Conservation (phyloP, 371 early-diverging fungal species). For the Syncephalis plumigaleata region DNA sequence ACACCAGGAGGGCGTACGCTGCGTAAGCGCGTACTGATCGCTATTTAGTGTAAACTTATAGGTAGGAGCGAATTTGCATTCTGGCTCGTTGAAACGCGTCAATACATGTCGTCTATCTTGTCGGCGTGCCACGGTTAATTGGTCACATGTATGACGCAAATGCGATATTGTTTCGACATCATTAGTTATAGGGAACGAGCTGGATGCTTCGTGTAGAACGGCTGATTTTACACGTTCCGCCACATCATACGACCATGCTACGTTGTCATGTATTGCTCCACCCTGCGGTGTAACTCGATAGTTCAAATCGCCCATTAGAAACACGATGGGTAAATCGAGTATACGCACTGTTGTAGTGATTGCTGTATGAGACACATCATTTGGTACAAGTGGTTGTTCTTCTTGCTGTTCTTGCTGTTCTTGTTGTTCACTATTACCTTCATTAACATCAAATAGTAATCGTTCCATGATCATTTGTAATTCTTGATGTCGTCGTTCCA, state of each 20-base stretch:
- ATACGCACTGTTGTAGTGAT: conserved; percentile 4
- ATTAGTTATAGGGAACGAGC: too few relatives aligned
- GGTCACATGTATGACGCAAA: conserved; percentile 5
- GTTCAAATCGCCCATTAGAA: conserved; percentile 53
- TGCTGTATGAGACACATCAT: too few relatives aligned
- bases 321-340: conserved; percentile 31
- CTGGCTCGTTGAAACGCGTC: conserved; percentile 9
- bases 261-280: conserved; percentile 11
- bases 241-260: not conserved
- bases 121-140: not conserved
- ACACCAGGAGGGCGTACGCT: conserved; percentile 46
- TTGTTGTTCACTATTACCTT: conserved; percentile 2
- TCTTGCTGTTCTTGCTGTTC: too few relatives aligned
- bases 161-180: too few relatives aligned
- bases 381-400: too few relatives aligned
- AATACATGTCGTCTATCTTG: conserved; percentile 6
- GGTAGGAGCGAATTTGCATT: conserved; percentile 30
- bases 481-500: not conserved
- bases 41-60: conserved; percentile 37
- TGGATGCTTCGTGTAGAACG: not conserved
- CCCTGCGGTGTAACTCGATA: conserved; percentile 34
- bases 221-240: not conserved
- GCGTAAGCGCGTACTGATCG: conserved; percentile 18
- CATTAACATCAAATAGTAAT: conserved; percentile 7
- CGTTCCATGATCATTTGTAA: conserved; percentile 1